Base-by-base conservation (phyloP, 352 stramenopile species). In the Phytopythium oedochilum region DNA sequence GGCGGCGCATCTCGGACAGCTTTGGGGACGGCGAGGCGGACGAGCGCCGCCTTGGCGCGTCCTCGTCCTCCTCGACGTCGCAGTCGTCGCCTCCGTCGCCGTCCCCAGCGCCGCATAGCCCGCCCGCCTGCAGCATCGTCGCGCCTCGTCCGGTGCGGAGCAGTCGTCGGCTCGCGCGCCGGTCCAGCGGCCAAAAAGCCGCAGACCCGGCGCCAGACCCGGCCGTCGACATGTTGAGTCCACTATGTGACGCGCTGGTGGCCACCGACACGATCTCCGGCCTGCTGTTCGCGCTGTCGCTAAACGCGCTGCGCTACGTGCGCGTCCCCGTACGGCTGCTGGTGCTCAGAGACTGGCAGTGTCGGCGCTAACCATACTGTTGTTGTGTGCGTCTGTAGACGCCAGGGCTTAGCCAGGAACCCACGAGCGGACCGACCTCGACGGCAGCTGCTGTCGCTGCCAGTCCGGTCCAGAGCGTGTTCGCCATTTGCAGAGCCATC, bases 191-290 rank as follows among this genome's bases (percentile, higher is more conserved):
- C 43, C 22, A 64, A 62, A 23, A 48, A 44, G 39, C 23, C 32
- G 15, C 39, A 7, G 38, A 20, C 40, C 20, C 36, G 35, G 22
- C 29, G 8, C n/a, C 52, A 35, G 10, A 36, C 23, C 7, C 31
- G 12, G 14, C 43, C 17, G 44, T 59, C 1, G 69, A 78, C 55
- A 34, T 52, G 12, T 47, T 82, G 31, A 71, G 67, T 5, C 26
- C 46, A 14, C 54, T 64, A 31, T 80, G 68, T 28, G 68, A 83
- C 12, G 25, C 47, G 38, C 53, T 83, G 42, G 35, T 83, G 29
- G 35, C 48, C 18, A 80, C 68, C 9, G 55, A 67, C 40, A 83
- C 68, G 14, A 72, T 80, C 6, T 78, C 70, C 0, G 73, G 73
- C 3, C 65, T 69, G 36, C 68, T 82, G 15, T 78, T 82, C 38